Conservation (phyloP, 371 early-diverging fungal species). For the Syncephalastrum racemosum region DNA sequence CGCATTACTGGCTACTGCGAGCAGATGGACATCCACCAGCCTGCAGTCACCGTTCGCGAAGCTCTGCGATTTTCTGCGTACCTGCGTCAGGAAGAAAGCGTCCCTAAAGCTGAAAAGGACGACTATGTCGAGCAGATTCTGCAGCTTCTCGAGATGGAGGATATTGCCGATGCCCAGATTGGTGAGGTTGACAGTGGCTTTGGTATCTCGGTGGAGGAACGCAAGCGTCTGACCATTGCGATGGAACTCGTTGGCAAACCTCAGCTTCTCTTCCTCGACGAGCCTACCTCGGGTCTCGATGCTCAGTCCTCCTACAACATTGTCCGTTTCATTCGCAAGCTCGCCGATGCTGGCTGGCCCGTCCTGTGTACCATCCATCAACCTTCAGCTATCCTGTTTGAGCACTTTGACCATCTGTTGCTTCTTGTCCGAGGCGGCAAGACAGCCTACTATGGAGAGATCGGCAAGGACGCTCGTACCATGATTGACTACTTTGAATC, state of each 20-base stretch:
- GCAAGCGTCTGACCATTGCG: constrained; percentile 69
- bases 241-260: constrained; percentile 74
- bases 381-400: constrained; percentile 63
- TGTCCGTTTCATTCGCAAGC: constrained; percentile 61
- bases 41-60: constrained; percentile 60
- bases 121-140: constrained; percentile 67
- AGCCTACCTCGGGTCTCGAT: constrained; percentile 77
- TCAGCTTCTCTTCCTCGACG: constrained; percentile 77
- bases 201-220: constrained; percentile 65
- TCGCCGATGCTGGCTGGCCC: constrained; percentile 61
- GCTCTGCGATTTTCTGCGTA: constrained; percentile 69
- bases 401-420: constrained; percentile 66
- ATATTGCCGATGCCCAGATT: constrained; percentile 55
- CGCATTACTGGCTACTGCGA: constrained; percentile 81
- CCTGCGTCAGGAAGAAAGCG: constrained; percentile 57
- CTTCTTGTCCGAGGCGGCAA: constrained; percentile 68
- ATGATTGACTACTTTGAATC: constrained; percentile 63
- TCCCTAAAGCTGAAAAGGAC: constrained; percentile 54
- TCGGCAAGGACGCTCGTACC: constrained; percentile 52
- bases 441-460: constrained; percentile 63
- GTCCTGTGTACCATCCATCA: constrained; percentile 70
- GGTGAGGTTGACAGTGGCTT: constrained; percentile 46
- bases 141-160: constrained; percentile 58
- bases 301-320: constrained; percentile 70
- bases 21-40: constrained; percentile 79